Percentiles rank a stretch among this genome's conserved stretches.
These are phyloP conservation scores for Bipolaris oryzae DNA, from an alignment of 2,329 filamentous ascomycete species.

Conservation along the genomic window DNA sequence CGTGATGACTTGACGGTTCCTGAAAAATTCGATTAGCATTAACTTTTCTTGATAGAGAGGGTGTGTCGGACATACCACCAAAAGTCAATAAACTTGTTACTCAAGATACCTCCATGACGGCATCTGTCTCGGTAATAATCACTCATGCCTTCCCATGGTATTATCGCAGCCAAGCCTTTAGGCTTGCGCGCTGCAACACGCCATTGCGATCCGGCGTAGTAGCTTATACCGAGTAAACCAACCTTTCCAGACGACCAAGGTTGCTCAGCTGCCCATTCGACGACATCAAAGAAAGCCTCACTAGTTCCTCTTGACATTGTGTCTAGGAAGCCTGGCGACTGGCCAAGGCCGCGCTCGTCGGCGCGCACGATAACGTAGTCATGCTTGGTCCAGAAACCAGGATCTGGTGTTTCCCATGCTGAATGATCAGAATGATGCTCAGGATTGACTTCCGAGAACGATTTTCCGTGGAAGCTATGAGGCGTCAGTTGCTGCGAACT, in stretches of 20 bases:
- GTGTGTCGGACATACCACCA: conserved; percentile 58
- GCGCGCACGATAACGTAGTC: conserved; percentile 51
- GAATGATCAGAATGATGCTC: conserved; percentile 49
- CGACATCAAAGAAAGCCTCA: conserved; percentile 59
- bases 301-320: conserved; percentile 61
- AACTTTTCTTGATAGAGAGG: too few species aligned
- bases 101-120: conserved; percentile 50
- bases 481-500: not conserved
- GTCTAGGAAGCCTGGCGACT: conserved; percentile 59
- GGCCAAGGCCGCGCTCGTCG: conserved; percentile 60
- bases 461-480: conserved; percentile 56
- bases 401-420: conserved; percentile 54
- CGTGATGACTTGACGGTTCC: conserved; percentile 67
- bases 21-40: conserved; percentile 31
- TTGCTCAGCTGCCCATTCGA: conserved; percentile 60
- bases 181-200: conserved; percentile 59
- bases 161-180: conserved; percentile 58
- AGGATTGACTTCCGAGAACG: conserved; percentile 50
- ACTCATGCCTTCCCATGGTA: conserved; percentile 63
- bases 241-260: conserved; percentile 59
- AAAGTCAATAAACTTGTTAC: conserved; percentile 52
- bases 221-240: conserved; percentile 58
- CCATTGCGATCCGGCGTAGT: conserved; percentile 62
- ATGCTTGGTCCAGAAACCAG: conserved; percentile 48
- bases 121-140: conserved; percentile 59